A percentile compares a stretch with the other conserved stretches of the same genome.
phyloP scores from a whole-genome alignment of 2,329 filamentous ascomycete species.

The Pseudogymnoascus sp. region DNA sequence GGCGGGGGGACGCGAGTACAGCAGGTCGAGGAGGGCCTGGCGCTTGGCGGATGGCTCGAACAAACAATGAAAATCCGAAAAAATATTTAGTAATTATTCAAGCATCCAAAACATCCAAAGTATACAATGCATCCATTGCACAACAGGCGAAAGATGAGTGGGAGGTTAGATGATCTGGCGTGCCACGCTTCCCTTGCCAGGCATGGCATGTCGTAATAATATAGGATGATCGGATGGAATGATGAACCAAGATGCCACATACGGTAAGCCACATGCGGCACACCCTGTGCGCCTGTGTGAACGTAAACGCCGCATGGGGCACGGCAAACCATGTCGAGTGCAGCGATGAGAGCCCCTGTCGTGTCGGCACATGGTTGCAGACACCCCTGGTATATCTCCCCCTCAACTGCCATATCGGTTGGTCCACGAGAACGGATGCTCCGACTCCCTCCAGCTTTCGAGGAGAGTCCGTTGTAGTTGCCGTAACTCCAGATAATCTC shows the following conservation, averaged over 20 bases:
- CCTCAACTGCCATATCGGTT: not conserved
- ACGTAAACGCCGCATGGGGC: not conserved
- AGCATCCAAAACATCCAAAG: too few relatives aligned
- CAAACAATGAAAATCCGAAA: too few relatives aligned
- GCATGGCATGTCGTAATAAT: too few relatives aligned
- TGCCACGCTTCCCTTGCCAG: too few relatives aligned
- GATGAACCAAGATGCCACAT: too few relatives aligned
- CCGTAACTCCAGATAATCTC: not conserved
- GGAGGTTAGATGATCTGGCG: too few relatives aligned
- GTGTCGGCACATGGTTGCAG: not conserved
- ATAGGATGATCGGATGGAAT: too few relatives aligned
- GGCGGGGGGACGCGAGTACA: conserved; percentile 60
- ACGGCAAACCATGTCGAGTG: not conserved
- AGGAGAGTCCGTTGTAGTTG: not conserved
- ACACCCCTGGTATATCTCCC: not conserved
- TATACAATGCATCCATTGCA: too few relatives aligned
- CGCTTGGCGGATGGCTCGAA: conserved; percentile 61
- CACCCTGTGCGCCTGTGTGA: not conserved
- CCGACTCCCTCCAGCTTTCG: not conserved
- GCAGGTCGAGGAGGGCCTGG: conserved; percentile 60
- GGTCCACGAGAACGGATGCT: not conserved
- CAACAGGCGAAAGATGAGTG: too few relatives aligned
- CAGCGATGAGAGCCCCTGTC: not conserved
- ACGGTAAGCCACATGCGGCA: too few relatives aligned
- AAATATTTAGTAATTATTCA: too few relatives aligned